Percentiles rank a stretch among this genome's conserved stretches.
Evolutionary conservation across 768 basidiomycete genomes (phyloP).

Genomic region (Hygrocybe coccinea): DNA sequence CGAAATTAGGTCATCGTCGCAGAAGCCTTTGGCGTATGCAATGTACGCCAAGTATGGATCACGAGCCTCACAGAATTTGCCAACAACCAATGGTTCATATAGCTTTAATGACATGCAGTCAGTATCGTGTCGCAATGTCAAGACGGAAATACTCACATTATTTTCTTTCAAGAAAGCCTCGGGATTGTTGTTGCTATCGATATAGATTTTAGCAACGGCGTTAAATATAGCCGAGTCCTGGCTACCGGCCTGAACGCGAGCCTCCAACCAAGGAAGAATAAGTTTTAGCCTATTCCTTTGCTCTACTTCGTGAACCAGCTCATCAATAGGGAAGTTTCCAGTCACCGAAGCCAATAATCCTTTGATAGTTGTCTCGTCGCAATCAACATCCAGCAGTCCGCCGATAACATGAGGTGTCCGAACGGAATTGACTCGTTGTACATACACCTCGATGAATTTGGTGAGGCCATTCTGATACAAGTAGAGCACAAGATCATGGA

Average conservation of each 20-base stretch:
- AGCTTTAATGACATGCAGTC: constrained; percentile 44
- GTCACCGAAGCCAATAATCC: constrained; percentile 88
- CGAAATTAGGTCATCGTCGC: constrained; percentile 92
- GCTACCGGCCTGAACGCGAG: constrained; percentile 86
- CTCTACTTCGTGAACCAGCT: constrained; percentile 96
- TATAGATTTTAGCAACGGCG: constrained; percentile 96
- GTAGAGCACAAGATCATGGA: constrained; percentile 97
- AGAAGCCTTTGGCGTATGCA: constrained; percentile 98
- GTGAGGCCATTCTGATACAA: constrained; percentile 95
- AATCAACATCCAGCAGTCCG: constrained; percentile 94
- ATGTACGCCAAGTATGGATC: constrained; percentile 99
- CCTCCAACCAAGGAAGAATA: constrained; percentile 95
- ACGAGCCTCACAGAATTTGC: constrained; percentile 98
- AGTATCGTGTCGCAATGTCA: constrained; percentile 5
- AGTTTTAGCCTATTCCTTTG: constrained; percentile 93
- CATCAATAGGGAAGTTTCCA: constrained; percentile 96
- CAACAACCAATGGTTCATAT: constrained; percentile 94
- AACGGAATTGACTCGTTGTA: constrained; percentile 95
- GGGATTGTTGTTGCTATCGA: constrained; percentile 98
- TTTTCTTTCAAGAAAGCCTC: constrained; percentile 98
- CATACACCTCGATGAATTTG: constrained; percentile 99
- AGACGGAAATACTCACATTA: constrained; percentile 56
- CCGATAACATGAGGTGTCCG: constrained; percentile 97
- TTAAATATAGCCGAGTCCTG: constrained; percentile 95
- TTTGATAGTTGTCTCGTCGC: constrained; percentile 95